These are phyloP conservation scores for Linnemannia exigua DNA, from an alignment of 192 early-diverging fungal species.

Conservation along the genomic window DNA sequence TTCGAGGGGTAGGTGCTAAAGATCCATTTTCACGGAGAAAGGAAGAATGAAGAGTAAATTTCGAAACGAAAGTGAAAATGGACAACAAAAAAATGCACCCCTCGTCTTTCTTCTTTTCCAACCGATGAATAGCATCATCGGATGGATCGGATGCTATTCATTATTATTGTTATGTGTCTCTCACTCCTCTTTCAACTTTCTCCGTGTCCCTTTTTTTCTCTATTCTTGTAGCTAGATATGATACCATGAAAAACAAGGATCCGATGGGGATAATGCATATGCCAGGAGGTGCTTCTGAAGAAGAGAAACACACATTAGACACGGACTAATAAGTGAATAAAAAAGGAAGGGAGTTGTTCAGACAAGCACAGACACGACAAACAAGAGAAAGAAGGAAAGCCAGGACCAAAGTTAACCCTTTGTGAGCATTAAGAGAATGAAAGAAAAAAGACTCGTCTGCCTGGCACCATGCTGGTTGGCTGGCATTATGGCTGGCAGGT, in stretches of 20 bases:
- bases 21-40: no score
- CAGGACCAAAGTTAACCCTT: background rate
- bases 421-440: background rate
- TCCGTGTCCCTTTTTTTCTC: background rate
- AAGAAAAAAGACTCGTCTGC: background rate
- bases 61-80: no score
- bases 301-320: background rate
- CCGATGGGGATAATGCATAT: background rate
- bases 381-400: no score
- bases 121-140: no score
- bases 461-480: background rate
- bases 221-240: background rate
- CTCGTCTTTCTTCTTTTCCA: no score
- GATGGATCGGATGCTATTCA: no score
- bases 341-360: background rate
- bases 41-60: no score
- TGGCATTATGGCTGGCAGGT: background rate
- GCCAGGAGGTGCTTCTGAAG: background rate
- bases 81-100: no score
- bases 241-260: background rate
- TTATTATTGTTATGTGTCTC: no score
- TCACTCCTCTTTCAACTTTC: background rate
- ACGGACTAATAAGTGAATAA: background rate
- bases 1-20: no score
- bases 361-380: background rate